Conservation (phyloP, 2,329 filamentous ascomycete species). For the Colletotrichum cordylinicola region DNA sequence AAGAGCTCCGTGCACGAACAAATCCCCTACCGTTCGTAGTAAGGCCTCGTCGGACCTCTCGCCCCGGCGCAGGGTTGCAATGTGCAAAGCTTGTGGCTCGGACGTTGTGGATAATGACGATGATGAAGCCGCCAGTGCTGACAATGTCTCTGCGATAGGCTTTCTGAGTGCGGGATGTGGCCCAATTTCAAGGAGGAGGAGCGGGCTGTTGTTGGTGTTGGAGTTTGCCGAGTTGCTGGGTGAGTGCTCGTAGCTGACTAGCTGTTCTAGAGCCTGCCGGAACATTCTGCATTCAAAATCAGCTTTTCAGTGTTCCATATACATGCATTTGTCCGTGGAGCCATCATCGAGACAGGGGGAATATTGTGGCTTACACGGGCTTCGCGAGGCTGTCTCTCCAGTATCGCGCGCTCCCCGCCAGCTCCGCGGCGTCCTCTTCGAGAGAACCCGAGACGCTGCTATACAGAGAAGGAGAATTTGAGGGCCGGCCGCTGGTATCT, state of each 20-base stretch:
- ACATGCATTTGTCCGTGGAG: neutral
- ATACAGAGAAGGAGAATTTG: neutral
- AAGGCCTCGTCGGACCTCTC: neutral
- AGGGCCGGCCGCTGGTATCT: neutral
- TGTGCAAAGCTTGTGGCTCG: neutral
- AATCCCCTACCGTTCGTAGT: neutral
- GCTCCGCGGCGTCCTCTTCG: neutral
- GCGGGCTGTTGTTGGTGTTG: neutral
- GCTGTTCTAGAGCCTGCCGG: neutral
- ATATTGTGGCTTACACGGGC: neutral
- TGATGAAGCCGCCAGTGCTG: neutral
- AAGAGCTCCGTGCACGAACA: neutral
- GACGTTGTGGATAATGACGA: neutral
- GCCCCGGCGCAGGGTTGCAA: slow-evolving; percentile 1
- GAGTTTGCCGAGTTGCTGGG: neutral
- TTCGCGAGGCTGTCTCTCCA: neutral
- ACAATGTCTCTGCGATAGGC: slow-evolving; percentile 17
- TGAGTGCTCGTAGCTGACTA: neutral
- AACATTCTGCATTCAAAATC: neutral
- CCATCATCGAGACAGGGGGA: neutral
- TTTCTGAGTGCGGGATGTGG: slow-evolving; percentile 24
- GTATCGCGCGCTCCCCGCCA: neutral
- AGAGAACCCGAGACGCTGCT: neutral
- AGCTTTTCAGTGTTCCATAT: neutral
- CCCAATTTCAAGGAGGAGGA: slow-evolving; percentile 24